Base-by-base conservation (phyloP, 768 basidiomycete species). In the Jaapia argillacea region DNA sequence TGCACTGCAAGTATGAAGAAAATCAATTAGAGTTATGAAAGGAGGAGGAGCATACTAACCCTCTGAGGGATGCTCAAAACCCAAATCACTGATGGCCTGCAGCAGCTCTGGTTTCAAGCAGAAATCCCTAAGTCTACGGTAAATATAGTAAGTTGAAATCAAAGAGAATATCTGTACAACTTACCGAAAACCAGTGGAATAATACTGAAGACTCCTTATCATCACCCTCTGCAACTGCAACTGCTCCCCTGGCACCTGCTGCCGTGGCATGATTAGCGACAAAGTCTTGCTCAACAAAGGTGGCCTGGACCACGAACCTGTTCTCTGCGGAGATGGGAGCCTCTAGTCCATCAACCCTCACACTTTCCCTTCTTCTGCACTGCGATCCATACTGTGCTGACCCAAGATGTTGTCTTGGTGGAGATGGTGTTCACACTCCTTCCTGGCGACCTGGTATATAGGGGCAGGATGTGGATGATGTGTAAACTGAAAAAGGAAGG, bases 11-110 rank as follows among this genome's bases (percentile, higher is more conserved):
- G 12, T 23, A 22, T 23, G 13, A 31, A 36, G 23, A 27, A 44
- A 33, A 6, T 43, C 3, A 31, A 37, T 47, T 45, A 36, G 37
- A 41, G 44, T 14, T 24, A 26, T 2, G 24, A 36, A 20, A 28
- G 16, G 18, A 12, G 33, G 21, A 23, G 6, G 4, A 39, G 4
- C 22, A 6, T 43, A 57, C 56, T 69, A 44, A 96, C 96, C 96
- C 77, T 99, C 96, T 41, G 94, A 98, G 43, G 96, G 96, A 68
- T 99, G 96, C 65, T 99, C 96, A 58, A 99, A 99, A 62, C 96
- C 96, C n/a, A 99, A 72, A 58, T 99, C 96, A 65, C 89, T 92
- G 63, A 99, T 99, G 40, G 96, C 93, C 46, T 96, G 85, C 55
- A 98, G 75, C 48, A 99, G 65, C 61, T 98, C 96, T 28, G 96